Conservation (phyloP, 2,329 filamentous ascomycete genomes). For the Acrocalymma vagum region DNA sequence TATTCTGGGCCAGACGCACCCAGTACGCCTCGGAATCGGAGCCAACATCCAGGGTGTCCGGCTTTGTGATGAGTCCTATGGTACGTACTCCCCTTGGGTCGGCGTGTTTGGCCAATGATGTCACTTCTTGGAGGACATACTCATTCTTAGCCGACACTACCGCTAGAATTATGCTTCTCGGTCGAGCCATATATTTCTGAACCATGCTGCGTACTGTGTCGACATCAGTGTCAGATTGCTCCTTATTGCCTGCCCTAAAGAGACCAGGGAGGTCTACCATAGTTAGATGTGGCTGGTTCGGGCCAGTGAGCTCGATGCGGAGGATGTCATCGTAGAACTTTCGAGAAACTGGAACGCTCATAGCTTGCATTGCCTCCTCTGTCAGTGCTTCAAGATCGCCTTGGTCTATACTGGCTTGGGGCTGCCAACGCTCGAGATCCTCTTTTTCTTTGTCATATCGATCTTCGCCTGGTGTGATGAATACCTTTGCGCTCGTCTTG, state of each 20-base stretch:
- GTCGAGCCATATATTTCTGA: constrained; percentile 23
- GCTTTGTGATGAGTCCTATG: constrained; percentile 64
- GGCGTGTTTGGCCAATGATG: constrained; percentile 48
- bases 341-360: no score
- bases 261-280: constrained; percentile 56
- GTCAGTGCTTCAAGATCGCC: no score
- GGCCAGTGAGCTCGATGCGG: no score
- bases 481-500: no score
- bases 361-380: no score
- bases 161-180: constrained; percentile 49
- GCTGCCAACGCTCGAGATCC: no score
- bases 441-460: no score
- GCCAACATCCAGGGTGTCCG: constrained; percentile 51
- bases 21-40: no score
- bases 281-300: no score
- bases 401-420: no score
- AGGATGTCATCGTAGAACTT: no score
- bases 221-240: constrained; percentile 19
- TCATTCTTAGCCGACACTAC: constrained; percentile 54
- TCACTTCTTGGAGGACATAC: constrained; percentile 48
- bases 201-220: constrained; percentile 18
- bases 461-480: no score
- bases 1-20: constrained; percentile 41
- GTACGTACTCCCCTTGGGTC: constrained; percentile 57
- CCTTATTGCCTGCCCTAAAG: constrained; percentile 29